Base-by-base conservation (phyloP, 1,139 yeast species). In the Keqinozyma sinolaborantium region DNA sequence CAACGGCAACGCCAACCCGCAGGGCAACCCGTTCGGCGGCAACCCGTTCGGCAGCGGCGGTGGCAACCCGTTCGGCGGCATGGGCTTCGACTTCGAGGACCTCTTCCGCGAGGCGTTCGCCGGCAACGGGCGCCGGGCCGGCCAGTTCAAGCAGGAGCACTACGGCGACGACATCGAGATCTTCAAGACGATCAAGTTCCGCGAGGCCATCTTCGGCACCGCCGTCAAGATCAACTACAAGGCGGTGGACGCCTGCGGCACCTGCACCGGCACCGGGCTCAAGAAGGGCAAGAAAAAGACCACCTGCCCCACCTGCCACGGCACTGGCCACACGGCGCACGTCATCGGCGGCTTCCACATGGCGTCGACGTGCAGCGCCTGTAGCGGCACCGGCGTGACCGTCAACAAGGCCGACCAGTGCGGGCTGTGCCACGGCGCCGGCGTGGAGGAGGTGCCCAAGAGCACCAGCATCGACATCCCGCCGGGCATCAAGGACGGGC, bases 281-380 rank as follows among this genome's bases (percentile, higher is more conserved):
- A 86, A 90, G 55, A 52, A 69, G 5, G 94, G 94, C 14, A 81
- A 79, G 40, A 73, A 77, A 55, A 84, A 86, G 55, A 65, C 79
- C 13, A 85, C 95, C 0, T 92, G 98, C 69, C 67, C 78, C 2
- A 65, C 86, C 3, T 92, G 99, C 67, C 90, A 88, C 36, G 99
- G 99, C 36, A 76, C 95, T 0, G 99, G 99, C 6, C 83, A 90
- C 29, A 78, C 84, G 15, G 84, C 90, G 14, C 97, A 90, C 50
- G 68, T 78, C 35, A 73, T 88, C 56, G 97, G 95, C 7, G 97
- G 97, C 0, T 94, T 92, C 76, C 97, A 90, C 50, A 88, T 94
- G 96, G 81, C 95, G 2, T 81, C 95, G 3, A 87, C 97, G 10
- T 92, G 99, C 71, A 73, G 73, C 32, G 66, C 81, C 2, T 92